Percentiles rank a stretch among this genome's conserved stretches.
These are phyloP conservation scores for Pachyrhizus erosus DNA, from an alignment of 306 rosid species.

Conservation along the genomic window DNA sequence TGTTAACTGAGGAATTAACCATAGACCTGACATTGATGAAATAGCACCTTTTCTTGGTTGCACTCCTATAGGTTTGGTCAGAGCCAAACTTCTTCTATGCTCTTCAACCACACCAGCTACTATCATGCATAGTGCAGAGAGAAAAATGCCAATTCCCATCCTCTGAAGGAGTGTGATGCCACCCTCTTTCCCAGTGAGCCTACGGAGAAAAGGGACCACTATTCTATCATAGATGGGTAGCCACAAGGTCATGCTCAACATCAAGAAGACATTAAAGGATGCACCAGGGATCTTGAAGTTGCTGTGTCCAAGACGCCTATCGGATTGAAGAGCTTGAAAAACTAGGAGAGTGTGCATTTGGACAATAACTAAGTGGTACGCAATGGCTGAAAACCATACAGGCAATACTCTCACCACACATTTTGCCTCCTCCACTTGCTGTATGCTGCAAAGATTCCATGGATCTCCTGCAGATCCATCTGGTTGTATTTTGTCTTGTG, in stretches of 20 bases:
- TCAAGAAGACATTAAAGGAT: constrained; percentile 61
- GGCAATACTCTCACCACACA: constrained; percentile 78
- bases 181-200: constrained; percentile 61
- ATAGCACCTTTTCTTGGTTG: constrained; percentile 71
- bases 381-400: constrained; percentile 61
- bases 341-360: constrained; percentile 69
- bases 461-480: constrained; percentile 81
- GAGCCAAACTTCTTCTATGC: constrained; percentile 59
- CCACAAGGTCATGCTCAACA: constrained; percentile 72
- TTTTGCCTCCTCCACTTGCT: constrained; percentile 92
- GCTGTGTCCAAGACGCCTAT: constrained; percentile 58
- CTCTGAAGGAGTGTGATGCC: constrained; percentile 86
- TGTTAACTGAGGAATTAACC: constrained; percentile 75
- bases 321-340: constrained; percentile 87
- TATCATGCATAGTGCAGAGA: constrained; percentile 53
- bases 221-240: constrained; percentile 73
- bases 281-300: constrained; percentile 76
- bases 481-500: constrained; percentile 55
- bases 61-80: constrained; percentile 58
- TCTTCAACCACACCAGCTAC: constrained; percentile 67
- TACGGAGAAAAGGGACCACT: constrained; percentile 63
- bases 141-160: constrained; percentile 71
- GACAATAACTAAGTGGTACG: constrained; percentile 47
- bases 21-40: constrained; percentile 77
- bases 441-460: constrained; percentile 81